These are phyloP conservation scores for Phtheirospermum japonicum DNA, from an alignment of 257 asterid genomes.

Conservation along the genomic window DNA sequence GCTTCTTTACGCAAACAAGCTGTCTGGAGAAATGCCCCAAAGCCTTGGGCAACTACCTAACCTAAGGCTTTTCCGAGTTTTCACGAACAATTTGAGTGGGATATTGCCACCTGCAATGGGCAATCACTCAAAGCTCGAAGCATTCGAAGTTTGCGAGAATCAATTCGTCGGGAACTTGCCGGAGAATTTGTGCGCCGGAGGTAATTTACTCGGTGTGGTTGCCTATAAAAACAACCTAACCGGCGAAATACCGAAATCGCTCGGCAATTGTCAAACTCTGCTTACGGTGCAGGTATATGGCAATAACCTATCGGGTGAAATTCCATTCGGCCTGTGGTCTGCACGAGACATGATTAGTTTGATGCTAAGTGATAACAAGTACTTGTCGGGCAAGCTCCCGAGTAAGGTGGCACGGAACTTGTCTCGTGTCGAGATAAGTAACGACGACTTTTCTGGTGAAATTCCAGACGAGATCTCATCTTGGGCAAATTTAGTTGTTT, in stretches of 20 bases:
- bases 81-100: constrained; percentile 58
- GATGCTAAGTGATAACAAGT: constrained; percentile 59
- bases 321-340: constrained; percentile 65
- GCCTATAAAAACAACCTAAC: constrained; percentile 63
- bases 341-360: constrained; percentile 42
- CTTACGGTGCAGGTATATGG: too few relatives aligned
- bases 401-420: constrained; percentile 52
- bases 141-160: constrained; percentile 65
- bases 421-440: constrained; percentile 62
- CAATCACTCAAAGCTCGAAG: constrained; percentile 53
- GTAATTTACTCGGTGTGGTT: constrained; percentile 47
- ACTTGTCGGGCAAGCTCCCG: constrained; percentile 75
- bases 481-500: constrained; percentile 58
- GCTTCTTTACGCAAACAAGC: constrained; percentile 42
- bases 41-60: constrained; percentile 52
- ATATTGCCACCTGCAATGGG: constrained; percentile 70
- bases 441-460: constrained; percentile 62
- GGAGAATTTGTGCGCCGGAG: constrained; percentile 59
- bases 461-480: constrained; percentile 55
- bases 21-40: constrained; percentile 61
- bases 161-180: constrained; percentile 67
- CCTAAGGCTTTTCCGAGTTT: constrained; percentile 45
- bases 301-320: constrained; percentile 57
- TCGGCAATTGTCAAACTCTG: constrained; percentile 48
- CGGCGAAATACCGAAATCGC: constrained; percentile 68